Conservation (phyloP, 2,329 filamentous ascomycete genomes). For the Pseudomassariella vexata region DNA sequence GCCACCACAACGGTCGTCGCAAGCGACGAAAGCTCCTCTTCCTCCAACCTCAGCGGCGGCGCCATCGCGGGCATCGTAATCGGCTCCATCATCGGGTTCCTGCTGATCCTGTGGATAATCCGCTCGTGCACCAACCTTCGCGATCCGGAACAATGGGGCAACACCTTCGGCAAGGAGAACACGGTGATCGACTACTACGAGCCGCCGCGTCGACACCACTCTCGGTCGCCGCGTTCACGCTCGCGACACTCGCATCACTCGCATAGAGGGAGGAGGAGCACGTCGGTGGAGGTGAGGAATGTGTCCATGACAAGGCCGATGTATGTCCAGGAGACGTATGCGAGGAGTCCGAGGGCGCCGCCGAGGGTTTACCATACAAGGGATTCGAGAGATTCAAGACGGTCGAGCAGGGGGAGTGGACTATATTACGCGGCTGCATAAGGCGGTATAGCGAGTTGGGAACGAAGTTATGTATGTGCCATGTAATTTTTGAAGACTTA, state of each 20-base stretch:
- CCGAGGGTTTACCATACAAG: constrained; percentile 3
- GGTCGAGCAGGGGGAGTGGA: not conserved
- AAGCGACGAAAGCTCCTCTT: constrained; percentile 11
- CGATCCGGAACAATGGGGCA: constrained; percentile 16
- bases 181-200: constrained; percentile 7
- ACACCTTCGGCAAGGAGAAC: constrained; percentile 19
- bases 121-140: constrained; percentile 37
- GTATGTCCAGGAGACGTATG: constrained; percentile 1
- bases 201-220: not conserved
- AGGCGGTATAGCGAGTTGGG: no score
- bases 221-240: not conserved
- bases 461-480: no score
- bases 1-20: constrained; percentile 20
- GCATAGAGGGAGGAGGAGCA: not conserved
- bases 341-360: constrained; percentile 1
- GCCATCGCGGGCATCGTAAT: constrained; percentile 48
- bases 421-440: no score
- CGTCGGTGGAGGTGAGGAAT: constrained; percentile 3
- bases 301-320: constrained; percentile 1
- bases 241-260: constrained; percentile 3
- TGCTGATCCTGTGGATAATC: constrained; percentile 41
- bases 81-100: constrained; percentile 38
- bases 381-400: not conserved
- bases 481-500: no score
- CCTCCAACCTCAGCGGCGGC: constrained; percentile 33